phyloP scores from a whole-genome alignment of 768 basidiomycete species.

The Ramaria sp. region DNA sequence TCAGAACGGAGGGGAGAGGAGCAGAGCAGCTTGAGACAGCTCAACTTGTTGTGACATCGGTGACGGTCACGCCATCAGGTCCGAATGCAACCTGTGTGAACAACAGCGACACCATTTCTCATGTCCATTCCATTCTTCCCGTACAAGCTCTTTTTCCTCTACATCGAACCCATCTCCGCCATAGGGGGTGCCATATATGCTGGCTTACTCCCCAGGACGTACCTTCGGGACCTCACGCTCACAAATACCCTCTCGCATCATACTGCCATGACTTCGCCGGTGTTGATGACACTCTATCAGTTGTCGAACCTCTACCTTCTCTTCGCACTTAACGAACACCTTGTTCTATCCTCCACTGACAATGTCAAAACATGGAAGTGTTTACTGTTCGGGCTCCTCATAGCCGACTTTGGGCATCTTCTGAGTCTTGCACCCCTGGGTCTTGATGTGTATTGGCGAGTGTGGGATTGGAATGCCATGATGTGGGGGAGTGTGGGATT shows the following conservation, averaged over 20 bases:
- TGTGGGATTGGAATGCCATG: constrained; percentile 44
- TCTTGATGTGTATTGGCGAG: constrained; percentile 29
- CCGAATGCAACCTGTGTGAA: too few species aligned
- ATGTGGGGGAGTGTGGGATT: constrained; percentile 45
- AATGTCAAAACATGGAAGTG: constrained; percentile 32
- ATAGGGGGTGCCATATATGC: constrained; percentile 40
- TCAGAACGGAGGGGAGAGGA: too few species aligned
- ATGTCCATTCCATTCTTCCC: constrained; percentile 16
- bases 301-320: constrained; percentile 41
- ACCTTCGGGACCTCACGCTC: constrained; percentile 26
- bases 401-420: constrained; percentile 42
- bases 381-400: constrained; percentile 32
- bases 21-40: too few species aligned
- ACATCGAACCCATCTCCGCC: constrained; percentile 41
- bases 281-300: constrained; percentile 33
- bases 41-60: too few species aligned
- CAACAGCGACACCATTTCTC: too few species aligned
- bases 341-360: constrained; percentile 34
- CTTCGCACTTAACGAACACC: constrained; percentile 40
- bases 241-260: constrained; percentile 10
- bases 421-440: constrained; percentile 35
- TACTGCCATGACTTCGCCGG: constrained; percentile 18
- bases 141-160: constrained; percentile 40
- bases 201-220: constrained; percentile 25
- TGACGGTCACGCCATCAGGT: too few species aligned